Conservation (phyloP, 176 grass and related monocot species). For the Zizania latifolia region DNA sequence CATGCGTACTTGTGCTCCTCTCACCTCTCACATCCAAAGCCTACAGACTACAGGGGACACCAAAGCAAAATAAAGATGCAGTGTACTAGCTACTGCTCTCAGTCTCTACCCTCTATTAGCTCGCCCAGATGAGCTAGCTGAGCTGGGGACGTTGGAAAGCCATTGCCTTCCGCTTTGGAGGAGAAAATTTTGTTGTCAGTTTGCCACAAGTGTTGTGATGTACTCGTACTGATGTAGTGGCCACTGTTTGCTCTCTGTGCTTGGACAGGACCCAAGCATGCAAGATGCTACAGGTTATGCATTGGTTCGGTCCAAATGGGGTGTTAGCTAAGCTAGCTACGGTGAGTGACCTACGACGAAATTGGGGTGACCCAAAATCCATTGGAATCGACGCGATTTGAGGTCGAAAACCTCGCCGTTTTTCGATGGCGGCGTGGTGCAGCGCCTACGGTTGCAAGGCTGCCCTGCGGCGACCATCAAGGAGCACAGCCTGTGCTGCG, state of each 20-base stretch:
- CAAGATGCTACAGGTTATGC: background rate
- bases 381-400: too few relatives aligned
- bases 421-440: conserved; percentile 22
- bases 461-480: conserved; percentile 21
- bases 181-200: too few relatives aligned
- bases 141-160: background rate
- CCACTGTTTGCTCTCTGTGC: background rate
- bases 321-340: background rate
- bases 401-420: too few relatives aligned
- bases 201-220: too few relatives aligned
- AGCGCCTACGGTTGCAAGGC: background rate
- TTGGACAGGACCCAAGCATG: conserved; percentile 6
- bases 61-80: background rate
- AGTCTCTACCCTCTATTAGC: too few relatives aligned
- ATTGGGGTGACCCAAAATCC: too few relatives aligned
- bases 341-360: too few relatives aligned
- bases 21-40: conserved; percentile 31
- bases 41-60: background rate
- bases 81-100: background rate
- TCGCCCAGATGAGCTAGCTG: background rate
- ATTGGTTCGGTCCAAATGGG: conserved; percentile 4
- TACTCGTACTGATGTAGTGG: too few relatives aligned
- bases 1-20: conserved; percentile 32
- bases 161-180: background rate
- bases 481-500: background rate